phyloP scores from a whole-genome alignment of 129 eudicot species.

The Saussurea involucrata region DNA sequence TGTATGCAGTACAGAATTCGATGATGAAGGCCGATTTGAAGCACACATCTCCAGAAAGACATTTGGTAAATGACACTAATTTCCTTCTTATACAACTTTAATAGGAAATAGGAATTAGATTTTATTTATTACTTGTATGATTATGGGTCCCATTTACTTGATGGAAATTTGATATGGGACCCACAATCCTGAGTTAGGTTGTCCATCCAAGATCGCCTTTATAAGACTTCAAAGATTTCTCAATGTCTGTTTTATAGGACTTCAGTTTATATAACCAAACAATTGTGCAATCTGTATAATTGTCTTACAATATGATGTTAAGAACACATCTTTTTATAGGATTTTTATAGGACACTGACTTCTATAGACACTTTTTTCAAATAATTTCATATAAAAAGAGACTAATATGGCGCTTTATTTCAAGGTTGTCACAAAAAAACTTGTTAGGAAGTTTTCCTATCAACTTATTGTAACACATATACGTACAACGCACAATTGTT shows the following conservation, averaged over 20 bases:
- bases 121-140: background rate
- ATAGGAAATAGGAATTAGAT: background rate
- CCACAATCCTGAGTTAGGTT: background rate
- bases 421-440: too few relatives aligned
- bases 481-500: background rate
- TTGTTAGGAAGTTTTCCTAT: background rate
- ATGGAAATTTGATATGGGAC: background rate
- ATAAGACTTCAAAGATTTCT: background rate
- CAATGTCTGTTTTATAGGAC: background rate
- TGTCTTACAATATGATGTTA: background rate
- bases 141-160: background rate
- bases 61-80: conserved; percentile 15
- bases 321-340: too few relatives aligned
- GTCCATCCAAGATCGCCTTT: background rate
- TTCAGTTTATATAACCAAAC: background rate
- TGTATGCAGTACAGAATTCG: conserved; percentile 36
- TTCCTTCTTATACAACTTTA: background rate
- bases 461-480: background rate
- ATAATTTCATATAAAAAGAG: too few relatives aligned
- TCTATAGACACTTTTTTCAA: too few relatives aligned
- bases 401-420: too few relatives aligned
- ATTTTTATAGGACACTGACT: too few relatives aligned
- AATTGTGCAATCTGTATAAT: background rate
- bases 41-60: conserved; percentile 13
- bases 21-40: conserved; percentile 34